These are phyloP conservation scores for Penicillium nucicola DNA, from an alignment of 495 filamentous ascomycete genomes.

Conservation along the genomic window DNA sequence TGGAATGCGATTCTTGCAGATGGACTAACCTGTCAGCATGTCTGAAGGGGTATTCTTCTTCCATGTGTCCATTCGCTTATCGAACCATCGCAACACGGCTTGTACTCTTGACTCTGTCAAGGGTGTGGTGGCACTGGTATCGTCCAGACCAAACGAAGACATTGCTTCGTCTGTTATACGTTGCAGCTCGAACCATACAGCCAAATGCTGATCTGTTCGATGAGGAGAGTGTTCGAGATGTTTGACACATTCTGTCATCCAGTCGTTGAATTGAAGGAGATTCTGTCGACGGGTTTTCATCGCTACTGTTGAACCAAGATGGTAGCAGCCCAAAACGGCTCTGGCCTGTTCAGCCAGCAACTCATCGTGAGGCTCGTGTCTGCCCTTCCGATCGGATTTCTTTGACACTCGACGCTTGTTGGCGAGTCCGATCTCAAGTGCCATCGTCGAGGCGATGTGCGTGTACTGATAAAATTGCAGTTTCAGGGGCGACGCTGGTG, in stretches of 20 bases:
- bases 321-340: constrained; percentile 46
- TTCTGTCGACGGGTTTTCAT: constrained; percentile 51
- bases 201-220: constrained; percentile 38
- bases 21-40: constrained; percentile 35
- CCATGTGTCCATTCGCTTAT: constrained; percentile 45
- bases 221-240: constrained; percentile 37
- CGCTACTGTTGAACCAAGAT: constrained; percentile 46
- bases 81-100: constrained; percentile 46
- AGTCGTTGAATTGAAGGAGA: constrained; percentile 47
- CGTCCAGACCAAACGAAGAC: constrained; percentile 48
- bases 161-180: constrained; percentile 48
- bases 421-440: constrained; percentile 49
- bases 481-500: constrained; percentile 43
- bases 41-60: constrained; percentile 35
- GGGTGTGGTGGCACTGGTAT: constrained; percentile 38
- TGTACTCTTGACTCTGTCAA: constrained; percentile 46
- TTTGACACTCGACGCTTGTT: constrained; percentile 27
- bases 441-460: constrained; percentile 54
- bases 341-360: constrained; percentile 41
- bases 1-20: constrained; percentile 1
- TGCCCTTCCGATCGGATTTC: constrained; percentile 18
- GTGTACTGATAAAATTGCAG: constrained; percentile 54
- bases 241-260: constrained; percentile 45
- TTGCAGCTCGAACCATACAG: constrained; percentile 44
- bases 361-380: constrained; percentile 26